Conservation (phyloP, 2,329 filamentous ascomycete species). For the Penicillium brasilianum region DNA sequence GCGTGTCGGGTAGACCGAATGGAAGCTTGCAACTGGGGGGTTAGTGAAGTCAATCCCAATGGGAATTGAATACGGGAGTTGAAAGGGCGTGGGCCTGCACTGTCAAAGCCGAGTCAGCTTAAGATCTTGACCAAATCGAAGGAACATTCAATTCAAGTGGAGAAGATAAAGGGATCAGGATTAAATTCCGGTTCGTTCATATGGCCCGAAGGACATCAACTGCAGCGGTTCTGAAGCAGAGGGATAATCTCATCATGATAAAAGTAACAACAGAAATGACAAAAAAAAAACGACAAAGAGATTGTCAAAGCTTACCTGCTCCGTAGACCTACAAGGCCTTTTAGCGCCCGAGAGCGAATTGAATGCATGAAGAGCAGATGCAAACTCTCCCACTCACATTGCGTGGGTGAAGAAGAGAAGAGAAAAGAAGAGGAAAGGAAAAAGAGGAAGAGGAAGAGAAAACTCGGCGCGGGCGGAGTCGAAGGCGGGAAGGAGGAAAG, state of each 20-base stretch:
- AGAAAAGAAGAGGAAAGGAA: constrained; percentile 12
- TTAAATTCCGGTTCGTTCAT: constrained; percentile 47
- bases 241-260: constrained; percentile 51
- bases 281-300: constrained; percentile 11
- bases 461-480: constrained; percentile 24
- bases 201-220: constrained; percentile 58
- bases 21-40: constrained; percentile 20
- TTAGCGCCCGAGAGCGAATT: constrained; percentile 43
- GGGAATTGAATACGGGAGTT: constrained; percentile 11
- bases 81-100: constrained; percentile 32
- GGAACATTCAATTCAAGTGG: constrained; percentile 12
- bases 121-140: neutral
- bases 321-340: constrained; percentile 35
- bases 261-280: constrained; percentile 11
- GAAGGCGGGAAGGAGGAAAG: constrained; percentile 15
- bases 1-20: constrained; percentile 22
- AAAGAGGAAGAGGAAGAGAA: constrained; percentile 19
- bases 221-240: constrained; percentile 69
- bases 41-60: constrained; percentile 23
- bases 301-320: constrained; percentile 41
- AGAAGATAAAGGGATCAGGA: constrained; percentile 21
- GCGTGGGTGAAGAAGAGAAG: constrained; percentile 22
- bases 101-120: constrained; percentile 34
- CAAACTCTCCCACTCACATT: constrained; percentile 30
- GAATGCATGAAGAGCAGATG: constrained; percentile 43